Evolutionary conservation across 192 early-diverging fungal species (phyloP).

Genomic region (Globomyces pollinis-pini): DNA sequence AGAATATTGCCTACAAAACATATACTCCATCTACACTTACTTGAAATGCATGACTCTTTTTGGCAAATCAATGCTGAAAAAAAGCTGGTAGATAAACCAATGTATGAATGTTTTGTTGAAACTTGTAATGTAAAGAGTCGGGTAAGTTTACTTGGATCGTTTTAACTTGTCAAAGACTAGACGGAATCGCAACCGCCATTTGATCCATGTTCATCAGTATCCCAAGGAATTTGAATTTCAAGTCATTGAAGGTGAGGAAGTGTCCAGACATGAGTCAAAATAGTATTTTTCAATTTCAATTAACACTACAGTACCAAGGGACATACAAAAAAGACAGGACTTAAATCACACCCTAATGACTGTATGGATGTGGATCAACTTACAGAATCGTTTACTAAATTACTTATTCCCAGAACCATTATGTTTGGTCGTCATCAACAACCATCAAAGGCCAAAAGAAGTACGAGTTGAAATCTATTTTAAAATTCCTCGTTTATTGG

Average conservation of each 20-base stretch:
- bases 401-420: neutral
- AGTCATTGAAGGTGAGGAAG: neutral
- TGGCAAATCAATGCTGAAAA: slow-evolving; percentile 3
- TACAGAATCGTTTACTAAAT: neutral
- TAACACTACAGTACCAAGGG: too few relatives aligned
- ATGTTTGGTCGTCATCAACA: neutral
- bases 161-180: neutral
- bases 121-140: too few relatives aligned
- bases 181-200: neutral
- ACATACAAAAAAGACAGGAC: too few relatives aligned
- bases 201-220: slow-evolving; percentile 1
- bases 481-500: neutral
- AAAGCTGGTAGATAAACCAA: neutral
- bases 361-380: neutral
- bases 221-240: neutral
- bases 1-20: slow-evolving; percentile 20
- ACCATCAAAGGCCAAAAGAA: neutral
- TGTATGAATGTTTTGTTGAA: slow-evolving; percentile 7
- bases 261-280: neutral
- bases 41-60: slow-evolving; percentile 20
- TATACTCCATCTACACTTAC: slow-evolving; percentile 26
- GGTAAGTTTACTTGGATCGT: neutral
- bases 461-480: neutral
- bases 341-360: neutral
- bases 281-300: too few relatives aligned